Conservation (phyloP, 2,329 filamentous ascomycete genomes). For the Coleophoma eucalyptorum region DNA sequence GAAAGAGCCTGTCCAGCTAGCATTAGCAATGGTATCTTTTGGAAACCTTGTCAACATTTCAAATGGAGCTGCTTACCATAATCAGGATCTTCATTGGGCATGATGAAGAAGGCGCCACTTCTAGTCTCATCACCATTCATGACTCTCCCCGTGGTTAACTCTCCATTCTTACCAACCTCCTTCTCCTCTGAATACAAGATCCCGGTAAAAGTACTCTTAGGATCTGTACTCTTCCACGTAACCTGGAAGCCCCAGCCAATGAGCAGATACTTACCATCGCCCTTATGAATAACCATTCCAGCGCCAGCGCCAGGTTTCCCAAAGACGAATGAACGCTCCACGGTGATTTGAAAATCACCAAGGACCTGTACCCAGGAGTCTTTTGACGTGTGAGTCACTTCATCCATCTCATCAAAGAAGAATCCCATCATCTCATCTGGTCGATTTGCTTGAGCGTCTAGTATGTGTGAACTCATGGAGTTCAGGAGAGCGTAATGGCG, state of each 20-base stretch:
- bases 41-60: too few relatives aligned
- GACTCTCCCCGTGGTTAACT: constrained; percentile 27
- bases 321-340: constrained; percentile 37
- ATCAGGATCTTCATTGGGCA: constrained; percentile 32
- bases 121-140: constrained; percentile 38
- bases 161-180: constrained; percentile 19
- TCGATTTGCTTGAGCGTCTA: constrained; percentile 19
- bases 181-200: constrained; percentile 33
- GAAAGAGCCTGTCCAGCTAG: constrained; percentile 28
- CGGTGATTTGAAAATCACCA: constrained; percentile 29
- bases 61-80: constrained; percentile 35
- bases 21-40: too few relatives aligned
- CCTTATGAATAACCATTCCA: constrained; percentile 34
- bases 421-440: constrained; percentile 32
- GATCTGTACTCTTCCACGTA: constrained; percentile 25
- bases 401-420: constrained; percentile 30
- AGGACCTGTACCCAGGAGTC: constrained; percentile 8
- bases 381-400: constrained; percentile 1
- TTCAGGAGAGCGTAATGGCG: constrained; percentile 22
- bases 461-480: constrained; percentile 23
- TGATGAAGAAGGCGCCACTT: constrained; percentile 19
- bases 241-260: constrained; percentile 36
- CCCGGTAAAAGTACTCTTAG: constrained; percentile 32
- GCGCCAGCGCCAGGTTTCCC: constrained; percentile 33
- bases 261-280: constrained; percentile 29